These are phyloP conservation scores for Xylaria sp. DNA, from an alignment of 2,329 filamentous ascomycete genomes.

Conservation along the genomic window DNA sequence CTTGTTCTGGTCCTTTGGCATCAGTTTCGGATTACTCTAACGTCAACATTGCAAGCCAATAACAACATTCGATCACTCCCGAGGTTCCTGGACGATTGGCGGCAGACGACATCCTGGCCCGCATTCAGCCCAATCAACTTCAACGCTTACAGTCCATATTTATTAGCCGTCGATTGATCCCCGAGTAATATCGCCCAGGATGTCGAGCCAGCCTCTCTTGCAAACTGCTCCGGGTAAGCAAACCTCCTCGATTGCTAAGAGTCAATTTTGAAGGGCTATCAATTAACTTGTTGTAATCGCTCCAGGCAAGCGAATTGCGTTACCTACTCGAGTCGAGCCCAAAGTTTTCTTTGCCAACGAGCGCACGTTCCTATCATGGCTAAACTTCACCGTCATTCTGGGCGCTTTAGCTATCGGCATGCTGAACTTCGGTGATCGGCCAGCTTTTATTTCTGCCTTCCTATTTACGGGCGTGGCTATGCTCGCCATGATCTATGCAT, in stretches of 20 bases:
- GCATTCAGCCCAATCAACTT: not conserved
- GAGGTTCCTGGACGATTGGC: not conserved
- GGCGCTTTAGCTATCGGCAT: constrained; percentile 95
- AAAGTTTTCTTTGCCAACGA: constrained; percentile 99
- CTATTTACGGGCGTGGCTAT: constrained; percentile 95
- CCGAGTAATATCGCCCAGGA: constrained; percentile 42
- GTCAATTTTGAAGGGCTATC: constrained; percentile 17
- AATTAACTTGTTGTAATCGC: constrained; percentile 11
- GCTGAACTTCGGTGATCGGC: constrained; percentile 94
- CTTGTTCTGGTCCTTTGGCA: not conserved
- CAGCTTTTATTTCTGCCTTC: constrained; percentile 91
- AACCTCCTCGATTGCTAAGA: constrained; percentile 8
- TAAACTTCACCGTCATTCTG: constrained; percentile 99
- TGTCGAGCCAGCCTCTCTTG: constrained; percentile 96
- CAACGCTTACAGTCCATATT: not conserved
- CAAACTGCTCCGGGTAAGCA: constrained; percentile 83
- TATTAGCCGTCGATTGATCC: constrained; percentile 1
- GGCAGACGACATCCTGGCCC: not conserved
- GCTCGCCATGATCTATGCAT: constrained; percentile 91
- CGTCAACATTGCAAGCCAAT: constrained; percentile 10
- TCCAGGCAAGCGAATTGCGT: constrained; percentile 94
- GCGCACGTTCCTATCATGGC: constrained; percentile 98
- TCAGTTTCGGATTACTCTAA: not conserved
- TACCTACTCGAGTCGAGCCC: constrained; percentile 95
- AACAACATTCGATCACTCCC: not conserved